Evolutionary conservation across 495 filamentous ascomycete species (phyloP), one percentile per base, ranked within the genome.

Genomic region (Talaromyces thailandensis): DNA sequence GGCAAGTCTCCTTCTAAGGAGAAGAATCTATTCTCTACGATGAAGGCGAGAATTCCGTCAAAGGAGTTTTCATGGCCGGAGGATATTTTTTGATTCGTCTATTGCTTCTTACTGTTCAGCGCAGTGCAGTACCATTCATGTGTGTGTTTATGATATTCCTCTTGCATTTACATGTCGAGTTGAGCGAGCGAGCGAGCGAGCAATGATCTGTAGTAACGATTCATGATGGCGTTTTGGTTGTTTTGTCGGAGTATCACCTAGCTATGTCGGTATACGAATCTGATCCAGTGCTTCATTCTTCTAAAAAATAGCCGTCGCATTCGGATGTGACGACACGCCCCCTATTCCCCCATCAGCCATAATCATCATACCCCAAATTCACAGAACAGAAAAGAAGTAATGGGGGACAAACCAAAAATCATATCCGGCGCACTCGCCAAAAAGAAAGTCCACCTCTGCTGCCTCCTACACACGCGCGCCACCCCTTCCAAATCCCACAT

Each of bases 401-500:
- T n/a, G n/a, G n/a, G n/a, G 24, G 24, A 52, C 48, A 25, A 52
- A 52, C 48, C 48, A 25, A 23, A 52, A 52, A 52, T 25, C 3
- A 52, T 52, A 25, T 52, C 71, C 24, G 84, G 84, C 29, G 74
- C 78, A 69, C 82, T 86, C 1, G 84, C 87, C 57, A 91, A 71
- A 65, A 92, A 82, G 68, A 91, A 90, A 29, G 76, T 82, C 81
- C 88, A 91, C 67, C 79, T 79, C 16, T 81, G 80, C 56, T 74
- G 58, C 69, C 79, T 72, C 52, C 76, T 63, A 70, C 83, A 85
- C 43, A 68, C 74, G 64, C 62, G 56, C 12, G 78, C 75, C 57
- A 86, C 58, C 14, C 60, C 69, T 65, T 86, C 83, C 62, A 85
- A 70, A 76, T 85, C 82, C 65, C 82, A 76, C 80, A 86, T 84